Base-by-base conservation (phyloP, 164 flowering plant species). In the Platanus orientalis region DNA sequence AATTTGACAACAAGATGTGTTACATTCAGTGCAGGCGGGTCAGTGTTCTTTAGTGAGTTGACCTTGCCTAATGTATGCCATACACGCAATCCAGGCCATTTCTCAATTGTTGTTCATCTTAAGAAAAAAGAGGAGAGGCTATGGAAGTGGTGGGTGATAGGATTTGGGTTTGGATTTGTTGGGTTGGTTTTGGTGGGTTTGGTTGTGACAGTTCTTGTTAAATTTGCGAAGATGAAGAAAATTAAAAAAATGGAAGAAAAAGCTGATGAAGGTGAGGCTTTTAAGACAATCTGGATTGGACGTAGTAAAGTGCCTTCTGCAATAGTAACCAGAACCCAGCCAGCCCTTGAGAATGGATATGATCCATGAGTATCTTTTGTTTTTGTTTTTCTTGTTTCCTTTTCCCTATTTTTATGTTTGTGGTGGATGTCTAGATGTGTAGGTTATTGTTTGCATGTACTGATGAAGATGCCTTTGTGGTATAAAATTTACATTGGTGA, bases 241-340 rank as follows among this genome's bases (percentile, higher is more conserved):
- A 68, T 76, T 1, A 61, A 36, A 55, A 59, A 70, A 39, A 79
- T 86, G 90, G 92, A 84, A 64, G 82, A 27, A 42, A 68, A 75
- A 61, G 73, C 87, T 42, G 80, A 83, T 28, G 78, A 71, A 29
- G 81, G 81, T 2, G 91, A 75, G 55, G 66, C 75, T 44, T 70
- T 90, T 54, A 83, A 78, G 10, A 78, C 80, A 16, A 23, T 79
- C 34, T 88, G 86, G 90, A 63, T 88, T 57, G 78, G 36, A 44
- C 62, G 17, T 40, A 82, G 84, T 56, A 86, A 62, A 75, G 69
- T 90, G 85, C 95, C 92, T 49, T 69, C 81, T 27, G 97, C 89
- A 25, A 64, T 76, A 20, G 73, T 75, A 50, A 69, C 71, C 9
- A 82, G 92, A 75, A 88, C 92, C 0, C 84, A 80, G 64, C 90